Conservation (phyloP, 2,329 filamentous ascomycete species). For the Passalora sequoiae region DNA sequence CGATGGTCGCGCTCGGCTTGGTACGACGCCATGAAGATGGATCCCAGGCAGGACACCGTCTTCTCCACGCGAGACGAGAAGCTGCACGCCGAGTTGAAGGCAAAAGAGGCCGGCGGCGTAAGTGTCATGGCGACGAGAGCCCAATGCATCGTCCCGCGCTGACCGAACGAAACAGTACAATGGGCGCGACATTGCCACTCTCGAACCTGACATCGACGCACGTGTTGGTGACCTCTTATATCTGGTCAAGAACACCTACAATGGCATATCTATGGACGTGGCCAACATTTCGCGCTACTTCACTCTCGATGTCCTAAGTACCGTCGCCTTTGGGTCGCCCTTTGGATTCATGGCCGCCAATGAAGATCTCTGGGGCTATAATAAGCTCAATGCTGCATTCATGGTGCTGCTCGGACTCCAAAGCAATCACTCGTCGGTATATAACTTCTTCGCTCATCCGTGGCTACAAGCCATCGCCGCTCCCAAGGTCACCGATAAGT, state of each 20-base stretch:
- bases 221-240: constrained; percentile 45
- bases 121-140: too few species aligned
- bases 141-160: too few species aligned
- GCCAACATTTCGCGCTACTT: constrained; percentile 7
- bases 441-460: constrained; percentile 13
- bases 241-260: constrained; percentile 48
- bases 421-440: background rate
- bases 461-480: constrained; percentile 23
- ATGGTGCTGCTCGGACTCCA: constrained; percentile 24
- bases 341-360: constrained; percentile 47
- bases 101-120: constrained; percentile 51
- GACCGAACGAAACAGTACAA: too few species aligned
- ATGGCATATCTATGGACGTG: constrained; percentile 6
- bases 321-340: constrained; percentile 6
- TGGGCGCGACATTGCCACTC: constrained; percentile 49
- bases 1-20: constrained; percentile 35
- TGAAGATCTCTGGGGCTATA: constrained; percentile 38
- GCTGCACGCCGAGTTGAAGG: constrained; percentile 43
- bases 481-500: constrained; percentile 27
- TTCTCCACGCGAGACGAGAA: constrained; percentile 49
- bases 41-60: constrained; percentile 51
- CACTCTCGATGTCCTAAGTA: constrained; percentile 9
- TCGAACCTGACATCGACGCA: constrained; percentile 49
- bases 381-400: constrained; percentile 20
- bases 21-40: constrained; percentile 49